Conservation (phyloP, 768 basidiomycete genomes). For the Lentinus tigrinus region DNA sequence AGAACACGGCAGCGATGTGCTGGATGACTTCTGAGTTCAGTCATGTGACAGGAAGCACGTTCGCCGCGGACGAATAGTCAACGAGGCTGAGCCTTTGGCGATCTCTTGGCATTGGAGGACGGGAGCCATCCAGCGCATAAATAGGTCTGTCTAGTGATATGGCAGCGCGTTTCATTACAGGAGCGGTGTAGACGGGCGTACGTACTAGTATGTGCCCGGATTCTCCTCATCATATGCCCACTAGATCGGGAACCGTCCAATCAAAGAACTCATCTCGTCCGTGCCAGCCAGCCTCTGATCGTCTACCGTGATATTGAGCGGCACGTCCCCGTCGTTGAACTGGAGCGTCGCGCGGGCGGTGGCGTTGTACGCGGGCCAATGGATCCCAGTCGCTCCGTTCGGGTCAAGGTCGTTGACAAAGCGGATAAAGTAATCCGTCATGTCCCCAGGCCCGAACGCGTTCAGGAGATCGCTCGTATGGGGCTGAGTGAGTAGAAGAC, state of each 20-base stretch:
- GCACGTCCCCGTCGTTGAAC: not conserved
- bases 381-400: conserved; percentile 30
- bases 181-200: too few relatives aligned
- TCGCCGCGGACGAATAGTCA: too few relatives aligned
- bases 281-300: not conserved
- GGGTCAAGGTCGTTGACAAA: conserved; percentile 44
- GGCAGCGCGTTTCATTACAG: too few relatives aligned
- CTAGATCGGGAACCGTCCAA: not conserved
- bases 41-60: too few relatives aligned
- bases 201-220: too few relatives aligned
- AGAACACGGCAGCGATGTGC: too few relatives aligned
- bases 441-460: conserved; percentile 40
- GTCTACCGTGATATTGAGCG: not conserved
- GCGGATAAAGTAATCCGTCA: conserved; percentile 48
- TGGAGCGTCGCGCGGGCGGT: not conserved
- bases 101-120: too few relatives aligned
- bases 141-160: too few relatives aligned
- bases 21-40: too few relatives aligned
- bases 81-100: too few relatives aligned
- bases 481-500: conserved; percentile 35
- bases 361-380: conserved; percentile 20
- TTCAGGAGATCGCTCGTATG: conserved; percentile 45
- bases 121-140: too few relatives aligned
- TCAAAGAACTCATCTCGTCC: not conserved
- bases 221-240: too few relatives aligned